These are phyloP conservation scores for Phytophthora sansomeana DNA, from an alignment of 352 stramenopile species.

Conservation along the genomic window DNA sequence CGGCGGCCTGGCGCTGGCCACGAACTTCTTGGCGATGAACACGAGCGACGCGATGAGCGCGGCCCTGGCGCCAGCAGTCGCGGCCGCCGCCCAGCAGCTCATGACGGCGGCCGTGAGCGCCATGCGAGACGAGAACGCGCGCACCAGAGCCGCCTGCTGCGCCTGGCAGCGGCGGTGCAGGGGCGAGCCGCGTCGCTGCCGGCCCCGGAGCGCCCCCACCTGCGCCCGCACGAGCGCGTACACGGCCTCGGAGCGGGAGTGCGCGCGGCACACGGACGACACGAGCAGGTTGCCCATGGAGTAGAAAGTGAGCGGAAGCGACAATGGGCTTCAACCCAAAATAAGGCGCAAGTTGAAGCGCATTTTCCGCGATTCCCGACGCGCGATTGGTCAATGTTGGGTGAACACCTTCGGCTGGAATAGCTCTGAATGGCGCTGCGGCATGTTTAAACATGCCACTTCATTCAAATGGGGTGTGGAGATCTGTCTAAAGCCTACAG, in stretches of 20 bases:
- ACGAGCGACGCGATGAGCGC: conserved; percentile 38
- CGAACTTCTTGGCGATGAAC: conserved; percentile 44
- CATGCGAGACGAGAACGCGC: conserved; percentile 32
- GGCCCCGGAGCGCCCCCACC: conserved; percentile 17
- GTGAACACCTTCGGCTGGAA: background rate
- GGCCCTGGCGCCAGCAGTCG: conserved; percentile 28
- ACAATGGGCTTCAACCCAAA: conserved; percentile 26
- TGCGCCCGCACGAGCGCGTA: conserved; percentile 37
- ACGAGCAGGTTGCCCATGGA: conserved; percentile 46
- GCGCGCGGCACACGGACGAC: conserved; percentile 36
- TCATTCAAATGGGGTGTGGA: too few species aligned
- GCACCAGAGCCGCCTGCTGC: conserved; percentile 40
- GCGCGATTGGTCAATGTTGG: conserved; percentile 22
- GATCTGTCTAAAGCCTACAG: too few species aligned
- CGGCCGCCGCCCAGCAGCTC: conserved; percentile 32
- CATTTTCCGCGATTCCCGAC: conserved; percentile 29
- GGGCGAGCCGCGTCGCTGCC: conserved; percentile 23
- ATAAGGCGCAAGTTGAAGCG: conserved; percentile 34
- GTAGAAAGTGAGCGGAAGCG: conserved; percentile 6
- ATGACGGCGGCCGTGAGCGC: conserved; percentile 29
- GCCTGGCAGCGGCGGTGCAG: conserved; percentile 36
- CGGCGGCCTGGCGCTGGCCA: conserved; percentile 22
- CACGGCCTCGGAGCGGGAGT: conserved; percentile 37
- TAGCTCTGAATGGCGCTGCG: too few species aligned
- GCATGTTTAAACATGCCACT: too few species aligned